These are phyloP conservation scores for Chytriomyces sp. DNA, from an alignment of 192 early-diverging fungal species.

Conservation along the genomic window DNA sequence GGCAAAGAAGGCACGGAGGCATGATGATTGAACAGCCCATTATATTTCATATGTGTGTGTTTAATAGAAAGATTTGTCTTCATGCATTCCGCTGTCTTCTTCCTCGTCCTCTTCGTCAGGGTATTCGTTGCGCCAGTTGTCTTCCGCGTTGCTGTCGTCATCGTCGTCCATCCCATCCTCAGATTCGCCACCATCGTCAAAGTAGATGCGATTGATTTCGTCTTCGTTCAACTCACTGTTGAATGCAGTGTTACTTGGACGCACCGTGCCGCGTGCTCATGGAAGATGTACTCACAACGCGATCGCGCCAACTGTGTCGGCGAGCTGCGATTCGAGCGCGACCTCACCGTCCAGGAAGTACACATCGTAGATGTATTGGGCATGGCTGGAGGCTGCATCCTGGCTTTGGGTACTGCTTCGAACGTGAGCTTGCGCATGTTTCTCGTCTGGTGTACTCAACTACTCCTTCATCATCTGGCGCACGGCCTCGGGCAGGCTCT, in stretches of 20 bases:
- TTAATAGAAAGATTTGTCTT: background rate
- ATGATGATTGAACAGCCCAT: background rate
- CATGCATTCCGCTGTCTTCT: background rate
- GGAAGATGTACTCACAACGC: background rate
- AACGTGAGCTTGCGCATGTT: background rate
- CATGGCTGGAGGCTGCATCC: background rate
- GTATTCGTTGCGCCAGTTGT: slow-evolving; percentile 21
- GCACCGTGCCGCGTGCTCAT: no score
- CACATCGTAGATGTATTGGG: slow-evolving; percentile 13
- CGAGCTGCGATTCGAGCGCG: background rate
- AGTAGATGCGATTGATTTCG: background rate
- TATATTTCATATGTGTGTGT: background rate
- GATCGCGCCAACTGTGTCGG: background rate
- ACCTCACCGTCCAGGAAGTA: slow-evolving; percentile 8
- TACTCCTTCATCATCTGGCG: slow-evolving; percentile 18
- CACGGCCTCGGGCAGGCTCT: background rate
- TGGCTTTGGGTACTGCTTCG: background rate
- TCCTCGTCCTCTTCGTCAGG: slow-evolving; percentile 14
- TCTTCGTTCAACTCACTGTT: slow-evolving; percentile 16
- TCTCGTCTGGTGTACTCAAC: background rate
- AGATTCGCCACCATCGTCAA: slow-evolving; percentile 5
- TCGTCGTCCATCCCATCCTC: slow-evolving; percentile 19
- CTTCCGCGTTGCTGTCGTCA: slow-evolving; percentile 25
- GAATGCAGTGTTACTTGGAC: no score
- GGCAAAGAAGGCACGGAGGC: slow-evolving; percentile 8